Evolutionary conservation across 352 stramenopile species (phyloP), one percentile per base, ranked within the genome.

Genomic region (Phytopythium helicoides): DNA sequence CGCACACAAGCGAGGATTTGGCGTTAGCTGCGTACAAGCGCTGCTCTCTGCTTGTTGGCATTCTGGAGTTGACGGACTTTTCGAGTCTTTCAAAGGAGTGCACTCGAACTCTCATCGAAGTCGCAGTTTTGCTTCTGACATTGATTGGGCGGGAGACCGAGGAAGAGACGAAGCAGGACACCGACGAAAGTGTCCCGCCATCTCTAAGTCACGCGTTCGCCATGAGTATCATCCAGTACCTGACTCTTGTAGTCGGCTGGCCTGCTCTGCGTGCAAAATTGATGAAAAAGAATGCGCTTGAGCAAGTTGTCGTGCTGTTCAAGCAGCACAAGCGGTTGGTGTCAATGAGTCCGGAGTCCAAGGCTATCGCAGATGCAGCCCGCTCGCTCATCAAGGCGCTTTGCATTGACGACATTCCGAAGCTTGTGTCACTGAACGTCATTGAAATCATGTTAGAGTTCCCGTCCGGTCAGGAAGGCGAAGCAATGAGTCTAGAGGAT

Each of bases 341-440:
- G 19, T 62, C 63, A 26, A 25, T 41, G 6, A 25, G 47, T 1
- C 39, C 75, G 10, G 47, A 52, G 54, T 76, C 58, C 3, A 38
- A 23, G 0, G 56, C 68, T 11, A 62, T 81, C 23, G 25, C 68
- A 12, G 60, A 55, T 12, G 60, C 71, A 6, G 72, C 71, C 0
- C 75, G 86, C 26, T 44, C 52, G 38, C 44, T 90, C 28, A 60
- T 92, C 16, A 75, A 71, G 40, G 52, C 81, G 26, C 61, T 92
- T 21, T 92, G 71, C 28, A 60, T 76, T 41, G 56, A 86, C 40
- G 73, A 92, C 42, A 79, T 89, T 12, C 68, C 77, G 48, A 76
- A 77, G 1, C 62, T 92, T 11, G 73, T 92, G 6, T 59, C 64
- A 1, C 73, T 73, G 11, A 81, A 89, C 44, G 82, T 81, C 12